Conservation (phyloP, 2,329 filamentous ascomycete genomes). For the Trichoderma sp. region DNA sequence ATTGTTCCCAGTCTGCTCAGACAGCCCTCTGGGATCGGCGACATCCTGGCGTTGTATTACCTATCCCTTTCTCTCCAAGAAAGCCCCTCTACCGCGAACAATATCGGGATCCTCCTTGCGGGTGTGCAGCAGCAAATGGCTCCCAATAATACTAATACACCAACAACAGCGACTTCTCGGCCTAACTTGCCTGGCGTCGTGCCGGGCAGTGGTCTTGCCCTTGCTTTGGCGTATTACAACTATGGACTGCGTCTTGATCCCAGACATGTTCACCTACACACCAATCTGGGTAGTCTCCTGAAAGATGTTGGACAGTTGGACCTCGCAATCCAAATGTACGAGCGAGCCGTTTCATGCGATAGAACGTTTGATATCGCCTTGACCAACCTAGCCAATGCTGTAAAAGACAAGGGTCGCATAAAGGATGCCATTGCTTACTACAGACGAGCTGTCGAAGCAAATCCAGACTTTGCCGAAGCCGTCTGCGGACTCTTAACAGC, state of each 20-base stretch:
- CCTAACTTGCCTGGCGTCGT: constrained; percentile 70
- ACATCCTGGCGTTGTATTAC: constrained; percentile 94
- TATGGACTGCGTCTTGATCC: constrained; percentile 86
- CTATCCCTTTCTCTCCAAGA: constrained; percentile 90
- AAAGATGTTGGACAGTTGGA: constrained; percentile 95
- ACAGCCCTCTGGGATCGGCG: constrained; percentile 74
- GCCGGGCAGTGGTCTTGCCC: constrained; percentile 80
- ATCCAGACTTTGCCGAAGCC: constrained; percentile 93
- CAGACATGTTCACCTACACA: constrained; percentile 92
- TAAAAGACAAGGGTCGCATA: constrained; percentile 93
- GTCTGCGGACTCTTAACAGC: constrained; percentile 95
- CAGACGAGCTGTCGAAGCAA: constrained; percentile 83
- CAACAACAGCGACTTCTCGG: constrained; percentile 24
- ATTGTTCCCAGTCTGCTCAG: constrained; percentile 53
- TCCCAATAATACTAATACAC: constrained; percentile 31
- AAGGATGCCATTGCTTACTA: constrained; percentile 92
- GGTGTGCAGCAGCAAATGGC: constrained; percentile 70
- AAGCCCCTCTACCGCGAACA: constrained; percentile 96
- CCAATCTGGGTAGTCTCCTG: constrained; percentile 88
- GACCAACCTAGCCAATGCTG: constrained; percentile 93
- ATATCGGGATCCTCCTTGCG: constrained; percentile 94
- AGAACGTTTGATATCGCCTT: constrained; percentile 94
- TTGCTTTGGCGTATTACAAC: constrained; percentile 92
- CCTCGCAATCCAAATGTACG: constrained; percentile 94
- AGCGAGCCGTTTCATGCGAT: constrained; percentile 88